Conservation (phyloP, 108 stramenopile species). For the Epithemia pelagica region DNA sequence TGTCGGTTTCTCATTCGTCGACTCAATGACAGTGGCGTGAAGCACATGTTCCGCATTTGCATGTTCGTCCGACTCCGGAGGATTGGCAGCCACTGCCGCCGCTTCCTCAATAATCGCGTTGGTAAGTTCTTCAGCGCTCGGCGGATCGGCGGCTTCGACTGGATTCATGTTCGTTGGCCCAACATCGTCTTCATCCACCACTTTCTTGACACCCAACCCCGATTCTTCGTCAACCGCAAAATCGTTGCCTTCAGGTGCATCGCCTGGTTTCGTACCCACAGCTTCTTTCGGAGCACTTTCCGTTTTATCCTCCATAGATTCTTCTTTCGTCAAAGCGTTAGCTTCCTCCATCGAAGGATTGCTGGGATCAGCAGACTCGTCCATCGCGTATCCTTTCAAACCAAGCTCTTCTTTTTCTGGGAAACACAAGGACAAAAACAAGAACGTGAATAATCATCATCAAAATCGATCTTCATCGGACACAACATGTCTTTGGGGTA, state of each 20-base stretch:
- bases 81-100: neutral
- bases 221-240: neutral
- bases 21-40: neutral
- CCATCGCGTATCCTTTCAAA: too few relatives aligned
- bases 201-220: neutral
- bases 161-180: neutral
- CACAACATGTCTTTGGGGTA: too few relatives aligned
- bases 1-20: neutral
- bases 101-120: neutral
- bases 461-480: too few relatives aligned
- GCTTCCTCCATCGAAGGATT: too few relatives aligned
- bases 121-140: neutral
- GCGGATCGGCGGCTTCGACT: neutral
- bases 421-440: too few relatives aligned
- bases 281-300: too few relatives aligned
- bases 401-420: too few relatives aligned
- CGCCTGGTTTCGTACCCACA: neutral
- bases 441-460: too few relatives aligned
- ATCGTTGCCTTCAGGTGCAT: neutral
- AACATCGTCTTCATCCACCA: neutral
- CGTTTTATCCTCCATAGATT: neutral
- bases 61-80: neutral
- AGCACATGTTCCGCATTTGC: neutral
- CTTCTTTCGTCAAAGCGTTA: neutral
- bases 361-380: too few relatives aligned